Evolutionary conservation across 345 rosid species (phyloP).

Genomic region (Jatropha curcas): DNA sequence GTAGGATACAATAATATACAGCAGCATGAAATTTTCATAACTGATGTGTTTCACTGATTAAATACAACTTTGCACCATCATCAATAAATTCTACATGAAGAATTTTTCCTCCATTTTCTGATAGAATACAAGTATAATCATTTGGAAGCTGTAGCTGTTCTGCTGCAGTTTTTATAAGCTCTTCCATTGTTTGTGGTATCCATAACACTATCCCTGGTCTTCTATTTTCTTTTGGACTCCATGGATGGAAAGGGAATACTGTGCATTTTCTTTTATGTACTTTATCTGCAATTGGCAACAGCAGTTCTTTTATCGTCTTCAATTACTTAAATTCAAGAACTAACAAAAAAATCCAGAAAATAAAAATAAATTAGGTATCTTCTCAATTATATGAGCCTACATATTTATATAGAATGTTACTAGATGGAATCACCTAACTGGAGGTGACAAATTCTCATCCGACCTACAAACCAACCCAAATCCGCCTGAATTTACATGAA

Average conservation of each 20-base stretch:
- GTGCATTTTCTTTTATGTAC: slow-evolving; percentile 59
- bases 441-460: no score
- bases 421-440: background rate
- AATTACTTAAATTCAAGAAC: background rate
- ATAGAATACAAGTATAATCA: slow-evolving; percentile 46
- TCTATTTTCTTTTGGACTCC: slow-evolving; percentile 45
- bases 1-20: slow-evolving; percentile 2
- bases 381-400: background rate
- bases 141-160: slow-evolving; percentile 44
- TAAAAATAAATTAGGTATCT: background rate
- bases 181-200: slow-evolving; percentile 53
- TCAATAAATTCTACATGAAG: slow-evolving; percentile 62
- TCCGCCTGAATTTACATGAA: no score
- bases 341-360: background rate
- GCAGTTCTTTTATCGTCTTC: background rate
- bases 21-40: background rate
- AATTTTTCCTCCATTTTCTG: slow-evolving; percentile 74
- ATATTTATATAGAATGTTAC: background rate
- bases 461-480: no score
- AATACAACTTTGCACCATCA: slow-evolving; percentile 70
- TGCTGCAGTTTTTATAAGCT: slow-evolving; percentile 56
- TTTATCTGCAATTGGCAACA: slow-evolving; percentile 40
- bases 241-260: slow-evolving; percentile 69
- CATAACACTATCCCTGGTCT: slow-evolving; percentile 68
- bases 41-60: slow-evolving; percentile 43